A percentile compares a stretch with the other conserved stretches of the same genome.
Conservation (phyloP, 768 basidiomycete genomes). For the Chlorophyllum brunneum region DNA sequence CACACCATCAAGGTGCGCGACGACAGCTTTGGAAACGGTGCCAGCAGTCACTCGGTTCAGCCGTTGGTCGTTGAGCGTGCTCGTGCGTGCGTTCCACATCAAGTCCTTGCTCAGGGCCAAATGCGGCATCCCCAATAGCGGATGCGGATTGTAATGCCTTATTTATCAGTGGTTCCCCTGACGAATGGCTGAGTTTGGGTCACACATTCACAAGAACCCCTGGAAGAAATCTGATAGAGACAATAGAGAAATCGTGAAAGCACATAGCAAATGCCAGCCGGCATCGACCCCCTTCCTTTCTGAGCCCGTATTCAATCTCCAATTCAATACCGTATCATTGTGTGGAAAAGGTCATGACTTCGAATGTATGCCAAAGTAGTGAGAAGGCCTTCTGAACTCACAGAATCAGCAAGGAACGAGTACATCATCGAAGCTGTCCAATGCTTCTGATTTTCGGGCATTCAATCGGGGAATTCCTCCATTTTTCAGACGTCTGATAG, state of each 20-base stretch:
- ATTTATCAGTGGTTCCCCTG: constrained; percentile 10
- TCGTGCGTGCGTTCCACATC: too few species aligned
- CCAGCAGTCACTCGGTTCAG: too few species aligned
- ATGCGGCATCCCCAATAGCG: constrained; percentile 4
- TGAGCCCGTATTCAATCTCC: not conserved
- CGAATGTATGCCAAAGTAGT: not conserved
- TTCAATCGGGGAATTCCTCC: constrained; percentile 8
- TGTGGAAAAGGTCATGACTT: not conserved
- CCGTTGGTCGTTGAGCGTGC: too few species aligned
- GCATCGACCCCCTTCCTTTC: not conserved
- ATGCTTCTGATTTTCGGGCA: constrained; percentile 11
- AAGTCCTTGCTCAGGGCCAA: too few species aligned
- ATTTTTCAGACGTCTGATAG: not conserved
- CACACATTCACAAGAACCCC: not conserved
- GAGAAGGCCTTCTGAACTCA: not conserved
- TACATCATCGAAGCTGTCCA: constrained; percentile 10
- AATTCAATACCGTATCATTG: not conserved
- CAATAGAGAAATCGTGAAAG: not conserved
- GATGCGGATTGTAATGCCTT: constrained; percentile 6
- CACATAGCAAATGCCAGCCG: too few species aligned
- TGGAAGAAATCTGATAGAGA: not conserved
- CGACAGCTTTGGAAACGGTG: too few species aligned
- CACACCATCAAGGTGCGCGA: too few species aligned
- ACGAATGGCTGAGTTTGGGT: not conserved
- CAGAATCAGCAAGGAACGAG: constrained; percentile 8